Percentiles rank a stretch among this genome's conserved stretches.
phyloP scores from a whole-genome alignment of 805 yeast species.

The Kluyveromyces lactis region DNA sequence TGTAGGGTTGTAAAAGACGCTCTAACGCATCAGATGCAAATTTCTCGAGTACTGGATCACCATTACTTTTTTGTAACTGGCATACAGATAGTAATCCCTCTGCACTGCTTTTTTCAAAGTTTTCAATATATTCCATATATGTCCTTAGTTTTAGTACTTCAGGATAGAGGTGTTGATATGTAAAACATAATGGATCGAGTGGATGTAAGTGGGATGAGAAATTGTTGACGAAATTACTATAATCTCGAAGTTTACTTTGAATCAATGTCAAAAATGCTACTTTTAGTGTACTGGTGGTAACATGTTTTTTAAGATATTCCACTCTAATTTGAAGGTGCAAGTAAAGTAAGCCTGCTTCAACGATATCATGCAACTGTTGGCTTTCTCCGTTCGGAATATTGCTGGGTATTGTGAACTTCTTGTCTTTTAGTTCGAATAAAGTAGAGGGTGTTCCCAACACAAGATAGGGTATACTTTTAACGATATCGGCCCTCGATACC shows the following conservation, averaged over 20 bases:
- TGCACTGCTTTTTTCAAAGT: constrained; percentile 31
- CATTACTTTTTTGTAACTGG: constrained; percentile 45
- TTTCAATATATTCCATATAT: constrained; percentile 36
- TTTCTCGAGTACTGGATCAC: constrained; percentile 46
- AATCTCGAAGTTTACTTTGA: constrained; percentile 34
- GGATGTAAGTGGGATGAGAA: background rate
- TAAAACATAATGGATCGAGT: background rate
- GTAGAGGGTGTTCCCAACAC: constrained; percentile 57
- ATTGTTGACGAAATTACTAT: constrained; percentile 34
- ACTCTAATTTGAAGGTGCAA: constrained; percentile 33
- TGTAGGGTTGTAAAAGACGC: constrained; percentile 49
- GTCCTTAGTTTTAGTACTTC: constrained; percentile 52
- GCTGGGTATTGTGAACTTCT: constrained; percentile 38
- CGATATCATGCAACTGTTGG: constrained; percentile 44
- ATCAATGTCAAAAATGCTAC: constrained; percentile 51
- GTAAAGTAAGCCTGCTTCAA: constrained; percentile 70
- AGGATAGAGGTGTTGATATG: constrained; percentile 1
- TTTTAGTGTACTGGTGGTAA: constrained; percentile 42
- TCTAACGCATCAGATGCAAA: constrained; percentile 38
- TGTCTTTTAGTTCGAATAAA: constrained; percentile 38
- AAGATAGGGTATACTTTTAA: constrained; percentile 43
- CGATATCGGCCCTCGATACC: constrained; percentile 34
- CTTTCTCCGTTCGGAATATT: constrained; percentile 48
- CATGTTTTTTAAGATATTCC: constrained; percentile 22
- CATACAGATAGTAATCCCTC: constrained; percentile 49